Conservation (phyloP, 805 yeast genomes). For the Phaffomyces thermotolerans region DNA sequence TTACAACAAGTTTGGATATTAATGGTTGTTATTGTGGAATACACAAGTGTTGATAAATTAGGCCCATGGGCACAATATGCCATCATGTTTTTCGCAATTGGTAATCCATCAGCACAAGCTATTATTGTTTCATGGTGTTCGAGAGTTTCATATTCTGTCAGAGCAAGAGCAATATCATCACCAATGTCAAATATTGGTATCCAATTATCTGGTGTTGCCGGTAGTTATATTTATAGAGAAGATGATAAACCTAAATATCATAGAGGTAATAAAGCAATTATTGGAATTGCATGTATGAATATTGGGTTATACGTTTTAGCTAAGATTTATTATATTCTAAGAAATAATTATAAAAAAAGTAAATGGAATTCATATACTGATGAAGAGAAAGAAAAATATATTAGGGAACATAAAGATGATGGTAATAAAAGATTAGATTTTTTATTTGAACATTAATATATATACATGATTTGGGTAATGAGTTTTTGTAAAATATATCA, state of each 20-base stretch:
- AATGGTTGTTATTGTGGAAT: constrained; percentile 24
- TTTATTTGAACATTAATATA: constrained; percentile 2
- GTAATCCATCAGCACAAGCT: constrained; percentile 16
- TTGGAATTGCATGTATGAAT: constrained; percentile 29
- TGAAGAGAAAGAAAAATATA: constrained; percentile 45
- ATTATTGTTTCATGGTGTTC: constrained; percentile 56
- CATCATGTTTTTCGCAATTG: constrained; percentile 18
- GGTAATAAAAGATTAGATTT: constrained; percentile 58
- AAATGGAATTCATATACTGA: constrained; percentile 44
- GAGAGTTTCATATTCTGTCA: constrained; percentile 51
- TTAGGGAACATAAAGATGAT: constrained; percentile 36
- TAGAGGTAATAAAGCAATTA: constrained; percentile 44
- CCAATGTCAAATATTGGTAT: constrained; percentile 59
- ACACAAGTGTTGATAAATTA: constrained; percentile 25
- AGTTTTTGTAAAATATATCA: too few species aligned
- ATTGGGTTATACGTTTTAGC: constrained; percentile 23
- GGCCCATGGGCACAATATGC: constrained; percentile 37
- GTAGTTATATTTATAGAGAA: constrained; percentile 48
- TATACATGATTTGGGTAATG: too few species aligned
- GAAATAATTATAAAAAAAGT: constrained; percentile 37
- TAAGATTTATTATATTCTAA: constrained; percentile 26
- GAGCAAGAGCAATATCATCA: constrained; percentile 58
- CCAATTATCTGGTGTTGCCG: constrained; percentile 48
- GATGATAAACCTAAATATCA: constrained; percentile 55
- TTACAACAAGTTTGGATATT: constrained; percentile 29